Percentiles rank a stretch among this genome's conserved stretches.
phyloP scores from a whole-genome alignment of 2,329 filamentous ascomycete genomes.

The Drechslerella coelobrocha region DNA sequence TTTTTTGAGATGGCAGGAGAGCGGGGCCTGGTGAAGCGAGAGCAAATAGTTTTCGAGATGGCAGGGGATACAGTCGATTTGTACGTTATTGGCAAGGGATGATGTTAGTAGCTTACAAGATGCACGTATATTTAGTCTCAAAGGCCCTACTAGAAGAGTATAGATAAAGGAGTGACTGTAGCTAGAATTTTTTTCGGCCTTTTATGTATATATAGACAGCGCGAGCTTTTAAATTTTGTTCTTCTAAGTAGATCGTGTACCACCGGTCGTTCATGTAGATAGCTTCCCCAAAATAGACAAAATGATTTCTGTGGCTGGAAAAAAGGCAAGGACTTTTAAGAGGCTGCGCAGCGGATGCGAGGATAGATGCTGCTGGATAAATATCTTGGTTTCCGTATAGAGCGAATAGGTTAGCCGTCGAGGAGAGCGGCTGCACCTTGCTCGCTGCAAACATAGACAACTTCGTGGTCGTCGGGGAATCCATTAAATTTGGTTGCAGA shows the following conservation, averaged over 20 bases:
- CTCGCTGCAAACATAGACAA: conserved; percentile 95
- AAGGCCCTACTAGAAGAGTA: not conserved
- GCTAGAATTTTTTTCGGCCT: conserved; percentile 30
- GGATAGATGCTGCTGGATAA: too few species aligned
- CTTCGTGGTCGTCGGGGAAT: conserved; percentile 88
- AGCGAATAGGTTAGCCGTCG: conserved; percentile 12
- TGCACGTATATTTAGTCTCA: not conserved
- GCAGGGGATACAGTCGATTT: conserved; percentile 47
- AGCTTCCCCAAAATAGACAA: not conserved
- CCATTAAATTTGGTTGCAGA: conserved; percentile 98
- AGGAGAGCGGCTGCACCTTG: conserved; percentile 80
- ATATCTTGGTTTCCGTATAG: too few species aligned
- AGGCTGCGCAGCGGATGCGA: too few species aligned
- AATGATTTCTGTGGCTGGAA: not conserved
- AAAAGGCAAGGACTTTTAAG: too few species aligned
- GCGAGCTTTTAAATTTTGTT: too few species aligned
- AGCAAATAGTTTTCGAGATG: conserved; percentile 43
- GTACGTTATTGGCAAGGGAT: conserved; percentile 29
- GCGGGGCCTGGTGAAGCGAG: conserved; percentile 36
- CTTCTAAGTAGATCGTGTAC: too few species aligned
- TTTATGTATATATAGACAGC: too few species aligned
- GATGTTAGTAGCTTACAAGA: not conserved
- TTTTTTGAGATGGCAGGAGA: conserved; percentile 70
- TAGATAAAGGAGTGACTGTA: conserved; percentile 30
- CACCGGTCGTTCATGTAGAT: too few species aligned